Base-by-base conservation (phyloP, 129 eudicot genomes). In the Apium graveolens region DNA sequence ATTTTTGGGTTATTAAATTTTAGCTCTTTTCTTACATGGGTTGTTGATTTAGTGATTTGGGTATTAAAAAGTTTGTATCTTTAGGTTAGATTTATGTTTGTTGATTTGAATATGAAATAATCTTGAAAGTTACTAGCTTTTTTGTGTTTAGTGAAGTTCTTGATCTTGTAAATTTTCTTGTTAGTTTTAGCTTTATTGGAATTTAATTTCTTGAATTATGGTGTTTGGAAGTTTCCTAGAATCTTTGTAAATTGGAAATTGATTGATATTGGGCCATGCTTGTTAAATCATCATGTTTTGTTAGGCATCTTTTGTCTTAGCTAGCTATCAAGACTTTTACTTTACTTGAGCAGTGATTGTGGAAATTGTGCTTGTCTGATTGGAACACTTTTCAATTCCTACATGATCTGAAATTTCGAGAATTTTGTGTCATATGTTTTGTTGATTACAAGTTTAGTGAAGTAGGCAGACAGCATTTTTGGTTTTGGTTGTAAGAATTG, bases 271-370 rank as follows among this genome's bases (percentile, higher is more conserved):
- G 82, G 41, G 65, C 51, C 51, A 65, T 76, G 55, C 83, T 74
- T 80, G 76, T 77, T 65, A 51, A 49, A 27, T 53, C 32, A 38
- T 20, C 12, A 71, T 80, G 78, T 66, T 43, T 70, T 31, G 80
- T 53, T 71, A 75, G 78, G 83, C 75, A 32, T 74, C 79, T 75
- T 34, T 35, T 3, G 37, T 78, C 3, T 26, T 77, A 73, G 82
- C 76, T 85, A 83, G 78, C 76, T 72, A 26, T 49, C 48, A 73
- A 80, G 91, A 83, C 89, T 81, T 73, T 60, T 17, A 16, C 78
- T 76, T 83, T 83, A 81, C 85, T 81, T 81, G 78, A 68, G 41
- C 60, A 76, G 80, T 84, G 82, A 42, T 79, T 74, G 80, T 11
- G 87, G 77, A 55, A 84, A 72, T 51, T 74, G 37, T 43, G 48